These are phyloP conservation scores for Sistotremastrum niveocremeum DNA, from an alignment of 768 basidiomycete genomes.

Conservation along the genomic window DNA sequence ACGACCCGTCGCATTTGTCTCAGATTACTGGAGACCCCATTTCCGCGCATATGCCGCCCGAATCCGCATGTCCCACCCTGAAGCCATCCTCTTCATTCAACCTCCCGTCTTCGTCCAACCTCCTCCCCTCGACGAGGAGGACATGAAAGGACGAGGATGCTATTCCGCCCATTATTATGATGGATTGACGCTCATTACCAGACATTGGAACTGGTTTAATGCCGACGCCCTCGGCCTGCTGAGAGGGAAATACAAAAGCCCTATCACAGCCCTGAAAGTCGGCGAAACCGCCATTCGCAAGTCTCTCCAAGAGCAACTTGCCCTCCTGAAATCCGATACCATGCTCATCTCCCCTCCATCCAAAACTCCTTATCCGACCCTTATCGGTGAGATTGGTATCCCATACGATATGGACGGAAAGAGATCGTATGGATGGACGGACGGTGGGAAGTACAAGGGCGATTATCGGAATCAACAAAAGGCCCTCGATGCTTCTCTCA, in stretches of 20 bases:
- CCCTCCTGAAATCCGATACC: conserved; percentile 62
- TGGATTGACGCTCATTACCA: conserved; percentile 82
- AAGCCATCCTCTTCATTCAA: conserved; percentile 81
- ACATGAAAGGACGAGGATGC: conserved; percentile 49
- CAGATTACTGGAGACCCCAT: conserved; percentile 72
- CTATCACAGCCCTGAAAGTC: conserved; percentile 60
- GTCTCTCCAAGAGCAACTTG: conserved; percentile 72
- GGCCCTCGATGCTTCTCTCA: conserved; percentile 77
- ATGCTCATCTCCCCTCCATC: conserved; percentile 25
- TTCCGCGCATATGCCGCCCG: conserved; percentile 40
- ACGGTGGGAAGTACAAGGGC: conserved; percentile 52
- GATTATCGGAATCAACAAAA: conserved; percentile 68
- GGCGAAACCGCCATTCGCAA: conserved; percentile 76
- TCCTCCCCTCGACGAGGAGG: conserved; percentile 42
- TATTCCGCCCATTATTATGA: conserved; percentile 90
- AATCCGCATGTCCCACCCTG: conserved; percentile 57
- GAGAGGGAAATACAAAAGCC: conserved; percentile 60
- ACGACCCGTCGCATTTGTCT: conserved; percentile 44
- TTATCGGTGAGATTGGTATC: conserved; percentile 92
- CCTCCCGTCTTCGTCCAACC: conserved; percentile 83
- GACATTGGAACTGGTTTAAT: conserved; percentile 93
- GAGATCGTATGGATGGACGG: conserved; percentile 67
- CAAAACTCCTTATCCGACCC: conserved; percentile 56
- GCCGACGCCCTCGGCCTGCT: conserved; percentile 90
- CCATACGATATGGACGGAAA: conserved; percentile 92